Conservation (phyloP, 345 rosid genomes). For the Brassica napus region DNA sequence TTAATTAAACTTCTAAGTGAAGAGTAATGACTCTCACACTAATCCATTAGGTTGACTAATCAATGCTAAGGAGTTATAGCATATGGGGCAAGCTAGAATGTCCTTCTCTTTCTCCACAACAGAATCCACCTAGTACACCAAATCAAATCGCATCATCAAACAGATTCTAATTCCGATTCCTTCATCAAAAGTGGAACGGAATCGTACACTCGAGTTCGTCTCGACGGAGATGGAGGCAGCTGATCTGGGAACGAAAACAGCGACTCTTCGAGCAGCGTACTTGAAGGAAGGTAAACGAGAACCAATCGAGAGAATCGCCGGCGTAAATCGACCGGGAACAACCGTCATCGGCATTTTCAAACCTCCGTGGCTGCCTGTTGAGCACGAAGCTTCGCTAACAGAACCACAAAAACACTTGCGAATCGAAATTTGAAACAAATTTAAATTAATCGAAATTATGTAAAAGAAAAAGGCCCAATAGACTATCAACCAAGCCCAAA, state of each 20-base stretch:
- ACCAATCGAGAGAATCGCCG: conserved; percentile 15
- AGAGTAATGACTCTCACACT: conserved; percentile 50
- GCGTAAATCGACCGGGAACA: conserved; percentile 32
- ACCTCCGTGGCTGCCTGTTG: conserved; percentile 22
- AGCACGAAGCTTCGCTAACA: conserved; percentile 21
- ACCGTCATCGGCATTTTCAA: conserved; percentile 23
- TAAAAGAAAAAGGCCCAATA: too few species aligned
- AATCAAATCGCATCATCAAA: background rate
- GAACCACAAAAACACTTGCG: background rate
- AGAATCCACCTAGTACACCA: too few species aligned
- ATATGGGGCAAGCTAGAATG: conserved; percentile 79
- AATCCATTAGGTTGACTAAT: conserved; percentile 42
- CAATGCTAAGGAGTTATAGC: conserved; percentile 53
- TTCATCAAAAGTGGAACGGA: too few species aligned
- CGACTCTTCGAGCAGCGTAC: background rate
- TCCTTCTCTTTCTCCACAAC: conserved; percentile 27
- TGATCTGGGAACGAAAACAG: conserved; percentile 27
- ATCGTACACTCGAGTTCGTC: conserved; percentile 40
- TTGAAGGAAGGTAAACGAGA: conserved; percentile 27
- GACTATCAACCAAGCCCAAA: background rate
- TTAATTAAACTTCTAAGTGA: too few species aligned
- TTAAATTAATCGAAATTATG: too few species aligned
- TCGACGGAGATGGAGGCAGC: conserved; percentile 50
- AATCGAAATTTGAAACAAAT: background rate
- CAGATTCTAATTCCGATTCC: too few species aligned